phyloP scores from a whole-genome alignment of 2,329 filamentous ascomycete species.

The Claviceps digitariae region DNA sequence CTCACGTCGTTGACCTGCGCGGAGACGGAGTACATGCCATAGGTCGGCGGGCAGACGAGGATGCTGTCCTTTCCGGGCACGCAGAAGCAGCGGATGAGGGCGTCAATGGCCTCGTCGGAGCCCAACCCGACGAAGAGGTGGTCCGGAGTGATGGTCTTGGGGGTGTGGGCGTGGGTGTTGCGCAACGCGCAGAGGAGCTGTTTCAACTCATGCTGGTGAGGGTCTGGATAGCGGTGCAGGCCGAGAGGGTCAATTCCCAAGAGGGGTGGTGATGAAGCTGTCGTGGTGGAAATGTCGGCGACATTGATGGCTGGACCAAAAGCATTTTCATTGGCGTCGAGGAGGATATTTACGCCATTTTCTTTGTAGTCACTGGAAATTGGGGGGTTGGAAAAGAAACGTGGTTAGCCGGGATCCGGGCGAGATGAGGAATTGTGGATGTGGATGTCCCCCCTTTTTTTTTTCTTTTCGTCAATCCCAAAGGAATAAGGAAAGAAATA shows the following conservation, averaged over 20 bases:
- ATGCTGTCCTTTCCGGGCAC: conserved; percentile 77
- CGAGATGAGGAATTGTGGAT: too few relatives aligned
- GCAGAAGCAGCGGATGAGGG: conserved; percentile 86
- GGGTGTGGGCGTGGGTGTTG: conserved; percentile 71
- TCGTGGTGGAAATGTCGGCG: conserved; percentile 28
- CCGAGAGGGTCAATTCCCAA: conserved; percentile 56
- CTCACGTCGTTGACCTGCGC: conserved; percentile 87
- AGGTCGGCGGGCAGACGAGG: conserved; percentile 88
- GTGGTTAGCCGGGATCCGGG: too few relatives aligned
- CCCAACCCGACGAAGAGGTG: conserved; percentile 93
- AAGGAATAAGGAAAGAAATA: neutral
- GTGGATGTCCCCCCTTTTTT: too few relatives aligned
- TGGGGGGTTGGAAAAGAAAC: too few relatives aligned
- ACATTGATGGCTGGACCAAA: conserved; percentile 67
- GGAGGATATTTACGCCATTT: conserved; percentile 85
- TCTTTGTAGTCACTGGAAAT: conserved; percentile 85
- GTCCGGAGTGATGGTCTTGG: conserved; percentile 57
- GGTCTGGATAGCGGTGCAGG: conserved; percentile 90
- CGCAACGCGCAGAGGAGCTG: conserved; percentile 74
- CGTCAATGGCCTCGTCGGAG: conserved; percentile 94
- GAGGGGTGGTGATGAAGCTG: conserved; percentile 18
- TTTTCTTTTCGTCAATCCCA: too few relatives aligned
- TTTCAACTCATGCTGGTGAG: conserved; percentile 82
- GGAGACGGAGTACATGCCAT: conserved; percentile 95
- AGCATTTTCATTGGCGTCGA: conserved; percentile 97